Evolutionary conservation across 176 grass and related monocot species (phyloP), one percentile per base, ranked within the genome.

Genomic region (Eragrostis nindensis): DNA sequence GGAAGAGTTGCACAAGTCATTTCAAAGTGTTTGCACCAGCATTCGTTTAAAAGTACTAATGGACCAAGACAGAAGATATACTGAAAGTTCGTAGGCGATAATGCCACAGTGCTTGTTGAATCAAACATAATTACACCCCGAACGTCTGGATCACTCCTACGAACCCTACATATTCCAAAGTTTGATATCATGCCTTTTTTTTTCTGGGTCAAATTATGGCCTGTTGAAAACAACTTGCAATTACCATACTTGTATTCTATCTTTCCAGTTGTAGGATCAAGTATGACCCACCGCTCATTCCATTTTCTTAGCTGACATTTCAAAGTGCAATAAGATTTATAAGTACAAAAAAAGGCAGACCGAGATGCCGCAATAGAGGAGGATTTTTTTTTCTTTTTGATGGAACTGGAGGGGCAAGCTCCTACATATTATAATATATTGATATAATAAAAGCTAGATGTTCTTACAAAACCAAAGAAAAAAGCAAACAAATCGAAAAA

Each of bases 221-320:
- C 10, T 42, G 29, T 38, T 42, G 73, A 50, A 68, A 19, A 66
- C 69, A 50, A 8, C n/a, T 29, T 84, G 75, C 68, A 78, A 44
- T 85, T 85, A 66, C 21, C 88, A 11, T 93, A 97, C 93, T 97
- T 97, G 90, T 97, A 97, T 53, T 98, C 96, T 80, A 98, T 98
- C 68, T 95, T 98, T 73, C 92, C 88, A 77, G 88, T 93, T 64
- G 92, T 89, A 49, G 96, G 92, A 73, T 98, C 88, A 74, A 98
- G 89, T 74, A 95, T 93, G 68, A 95, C 82, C 96, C 96, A 98
- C 8, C 90, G 88, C 62, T 98, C 96, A 62, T 98, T 98, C 96
- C 96, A 98, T 86, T 93, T 98, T 81, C 72, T 87, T 62, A 97
- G 86, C 94, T 97, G 80, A 57, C 44, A 92, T 61, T 83, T 73